Evolutionary conservation across 495 filamentous ascomycete genomes (phyloP).

Genomic region (Xylaria flabelliformis): DNA sequence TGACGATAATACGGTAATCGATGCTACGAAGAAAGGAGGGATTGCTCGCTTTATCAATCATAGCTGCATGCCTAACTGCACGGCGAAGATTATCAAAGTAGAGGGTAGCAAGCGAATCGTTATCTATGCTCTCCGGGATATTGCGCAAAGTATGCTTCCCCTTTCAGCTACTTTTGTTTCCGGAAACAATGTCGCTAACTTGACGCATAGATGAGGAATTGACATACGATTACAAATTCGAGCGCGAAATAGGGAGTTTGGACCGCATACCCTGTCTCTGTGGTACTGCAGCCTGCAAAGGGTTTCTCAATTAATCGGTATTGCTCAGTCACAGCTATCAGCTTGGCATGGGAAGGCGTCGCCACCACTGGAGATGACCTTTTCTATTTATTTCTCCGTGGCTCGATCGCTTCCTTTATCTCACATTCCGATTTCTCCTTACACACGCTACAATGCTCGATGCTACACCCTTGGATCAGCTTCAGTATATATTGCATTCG

Average conservation of each 20-base stretch:
- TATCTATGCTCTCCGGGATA: slow-evolving; percentile 96
- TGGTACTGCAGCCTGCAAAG: slow-evolving; percentile 94
- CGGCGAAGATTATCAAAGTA: slow-evolving; percentile 99
- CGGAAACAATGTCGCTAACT: slow-evolving; percentile 49
- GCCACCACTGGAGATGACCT: not conserved
- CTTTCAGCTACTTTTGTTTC: not conserved
- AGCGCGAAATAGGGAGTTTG: slow-evolving; percentile 90
- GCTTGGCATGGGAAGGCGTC: not conserved
- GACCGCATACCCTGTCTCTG: slow-evolving; percentile 98
- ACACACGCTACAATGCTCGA: not conserved
- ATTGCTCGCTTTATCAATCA: slow-evolving; percentile 99
- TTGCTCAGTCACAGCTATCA: not conserved
- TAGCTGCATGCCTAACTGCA: slow-evolving; percentile 97
- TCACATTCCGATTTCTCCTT: slow-evolving; percentile 1
- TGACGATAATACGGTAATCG: slow-evolving; percentile 95
- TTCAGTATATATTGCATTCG: slow-evolving; percentile 27
- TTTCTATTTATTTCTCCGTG: not conserved
- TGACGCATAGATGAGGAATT: slow-evolving; percentile 84
- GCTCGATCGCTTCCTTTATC: not conserved
- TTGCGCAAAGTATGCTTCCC: slow-evolving; percentile 81
- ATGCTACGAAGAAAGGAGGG: slow-evolving; percentile 96
- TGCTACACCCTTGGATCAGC: slow-evolving; percentile 18
- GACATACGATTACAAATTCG: slow-evolving; percentile 99
- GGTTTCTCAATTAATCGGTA: slow-evolving; percentile 85
- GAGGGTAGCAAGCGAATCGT: slow-evolving; percentile 99